These are phyloP conservation scores for Penicillium sp. DNA, from an alignment of 2,329 filamentous ascomycete genomes.

Conservation along the genomic window DNA sequence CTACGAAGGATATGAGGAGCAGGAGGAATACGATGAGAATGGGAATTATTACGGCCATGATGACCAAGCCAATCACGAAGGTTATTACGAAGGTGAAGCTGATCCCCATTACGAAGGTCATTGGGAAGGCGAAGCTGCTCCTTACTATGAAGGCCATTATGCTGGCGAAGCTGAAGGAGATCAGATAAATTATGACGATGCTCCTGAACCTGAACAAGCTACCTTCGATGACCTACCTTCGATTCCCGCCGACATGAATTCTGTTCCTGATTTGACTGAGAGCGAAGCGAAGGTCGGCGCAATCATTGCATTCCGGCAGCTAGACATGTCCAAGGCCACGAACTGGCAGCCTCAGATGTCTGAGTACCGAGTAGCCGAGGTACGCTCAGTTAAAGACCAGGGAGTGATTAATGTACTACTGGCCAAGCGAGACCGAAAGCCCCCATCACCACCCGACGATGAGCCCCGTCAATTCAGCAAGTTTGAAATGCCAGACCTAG, in stretches of 20 bases:
- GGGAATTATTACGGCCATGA: conserved; percentile 37
- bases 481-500: conserved; percentile 70
- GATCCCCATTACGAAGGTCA: neutral
- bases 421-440: conserved; percentile 65
- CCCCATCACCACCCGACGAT: conserved; percentile 56
- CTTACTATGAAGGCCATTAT: conserved; percentile 23
- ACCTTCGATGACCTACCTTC: conserved; percentile 48
- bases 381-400: conserved; percentile 57
- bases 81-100: conserved; percentile 21
- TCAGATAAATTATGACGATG: conserved; percentile 44
- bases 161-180: conserved; percentile 19
- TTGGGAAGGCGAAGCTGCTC: neutral
- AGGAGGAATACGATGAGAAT: conserved; percentile 40
- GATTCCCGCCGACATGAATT: conserved; percentile 59
- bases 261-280: conserved; percentile 50
- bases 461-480: conserved; percentile 72
- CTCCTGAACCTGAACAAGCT: conserved; percentile 15
- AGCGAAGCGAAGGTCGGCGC: conserved; percentile 35
- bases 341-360: conserved; percentile 49
- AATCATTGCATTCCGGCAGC: conserved; percentile 47
- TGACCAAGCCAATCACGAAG: conserved; percentile 14
- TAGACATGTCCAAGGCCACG: conserved; percentile 47
- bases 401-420: conserved; percentile 60
- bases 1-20: conserved; percentile 41
- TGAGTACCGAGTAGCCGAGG: conserved; percentile 62